Percentiles rank a stretch among this genome's conserved stretches.
Conservation (phyloP, 2,329 filamentous ascomycete species). For the Alternaria sp. region DNA sequence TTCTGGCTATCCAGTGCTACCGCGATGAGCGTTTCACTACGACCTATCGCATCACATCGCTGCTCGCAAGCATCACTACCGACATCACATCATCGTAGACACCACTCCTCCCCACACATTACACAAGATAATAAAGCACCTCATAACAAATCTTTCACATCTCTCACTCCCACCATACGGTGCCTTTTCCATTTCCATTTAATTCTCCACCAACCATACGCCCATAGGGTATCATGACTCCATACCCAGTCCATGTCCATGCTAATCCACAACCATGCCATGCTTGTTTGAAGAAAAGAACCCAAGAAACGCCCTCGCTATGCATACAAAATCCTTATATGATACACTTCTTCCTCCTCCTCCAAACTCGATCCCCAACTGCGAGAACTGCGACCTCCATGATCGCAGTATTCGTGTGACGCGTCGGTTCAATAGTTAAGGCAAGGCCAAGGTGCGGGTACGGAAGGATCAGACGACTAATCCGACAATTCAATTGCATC, state of each 20-base stretch:
- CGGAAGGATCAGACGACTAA: slow-evolving; percentile 5
- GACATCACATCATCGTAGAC: no score
- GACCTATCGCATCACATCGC: no score
- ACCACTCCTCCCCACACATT: no score
- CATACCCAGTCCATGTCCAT: not conserved
- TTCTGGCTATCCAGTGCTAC: no score
- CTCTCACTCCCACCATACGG: not conserved
- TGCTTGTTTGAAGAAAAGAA: not conserved
- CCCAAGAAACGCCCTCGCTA: not conserved
- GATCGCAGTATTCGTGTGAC: no score
- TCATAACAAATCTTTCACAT: not conserved
- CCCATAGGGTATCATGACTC: not conserved
- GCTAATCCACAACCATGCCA: not conserved
- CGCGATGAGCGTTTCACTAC: no score
- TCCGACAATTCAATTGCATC: slow-evolving; percentile 47
- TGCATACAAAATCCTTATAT: not conserved
- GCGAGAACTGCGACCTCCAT: not conserved
- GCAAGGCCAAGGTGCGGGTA: accelerated
- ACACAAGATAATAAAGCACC: not conserved
- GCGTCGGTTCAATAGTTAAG: not conserved
- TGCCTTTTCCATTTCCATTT: not conserved
- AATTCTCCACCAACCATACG: not conserved
- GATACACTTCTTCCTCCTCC: not conserved
- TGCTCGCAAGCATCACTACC: no score
- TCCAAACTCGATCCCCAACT: not conserved